phyloP scores from a whole-genome alignment of 257 asterid genomes.

The Gentiana straminea region DNA sequence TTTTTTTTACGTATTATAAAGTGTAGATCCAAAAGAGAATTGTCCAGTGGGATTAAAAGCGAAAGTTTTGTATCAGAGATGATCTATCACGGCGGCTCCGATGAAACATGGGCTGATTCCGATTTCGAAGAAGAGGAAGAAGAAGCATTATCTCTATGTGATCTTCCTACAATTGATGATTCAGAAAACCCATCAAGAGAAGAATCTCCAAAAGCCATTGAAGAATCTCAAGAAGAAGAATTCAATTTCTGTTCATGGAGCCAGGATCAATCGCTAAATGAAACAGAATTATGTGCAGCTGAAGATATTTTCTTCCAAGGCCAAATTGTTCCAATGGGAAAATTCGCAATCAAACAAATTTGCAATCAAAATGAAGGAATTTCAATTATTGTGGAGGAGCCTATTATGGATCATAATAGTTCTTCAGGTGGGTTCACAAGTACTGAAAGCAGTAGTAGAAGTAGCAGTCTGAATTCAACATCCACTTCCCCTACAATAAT shows the following conservation, averaged over 20 bases:
- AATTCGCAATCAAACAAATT: conserved; percentile 15
- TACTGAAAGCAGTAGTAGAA: conserved; percentile 54
- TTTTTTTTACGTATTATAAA: too few relatives aligned
- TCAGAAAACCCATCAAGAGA: conserved; percentile 16
- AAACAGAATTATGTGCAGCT: conserved; percentile 66
- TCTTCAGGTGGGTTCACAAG: conserved; percentile 28
- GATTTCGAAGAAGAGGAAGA: conserved; percentile 26
- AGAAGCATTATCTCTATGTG: conserved; percentile 73
- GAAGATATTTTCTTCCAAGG: conserved; percentile 78
- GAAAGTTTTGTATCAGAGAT: too few relatives aligned
- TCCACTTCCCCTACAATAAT: conserved; percentile 8
- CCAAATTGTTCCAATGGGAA: conserved; percentile 60
- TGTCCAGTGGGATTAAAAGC: too few relatives aligned
- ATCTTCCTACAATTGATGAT: conserved; percentile 43
- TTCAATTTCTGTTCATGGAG: conserved; percentile 45
- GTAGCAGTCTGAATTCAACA: conserved; percentile 26
- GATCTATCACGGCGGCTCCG: too few relatives aligned
- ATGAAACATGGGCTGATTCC: too few relatives aligned
- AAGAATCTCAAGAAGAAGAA: conserved; percentile 26
- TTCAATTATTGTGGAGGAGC: conserved; percentile 36
- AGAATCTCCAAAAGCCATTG: conserved; percentile 6
- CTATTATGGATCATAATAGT: conserved; percentile 32
- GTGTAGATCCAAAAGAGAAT: too few relatives aligned
- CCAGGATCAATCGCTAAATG: conserved; percentile 12
- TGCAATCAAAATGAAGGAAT: conserved; percentile 6